Percentiles rank a stretch among this genome's conserved stretches.
These are phyloP conservation scores for Ophiosphaerella herpotricha DNA, from an alignment of 2,329 filamentous ascomycete genomes.

Conservation along the genomic window DNA sequence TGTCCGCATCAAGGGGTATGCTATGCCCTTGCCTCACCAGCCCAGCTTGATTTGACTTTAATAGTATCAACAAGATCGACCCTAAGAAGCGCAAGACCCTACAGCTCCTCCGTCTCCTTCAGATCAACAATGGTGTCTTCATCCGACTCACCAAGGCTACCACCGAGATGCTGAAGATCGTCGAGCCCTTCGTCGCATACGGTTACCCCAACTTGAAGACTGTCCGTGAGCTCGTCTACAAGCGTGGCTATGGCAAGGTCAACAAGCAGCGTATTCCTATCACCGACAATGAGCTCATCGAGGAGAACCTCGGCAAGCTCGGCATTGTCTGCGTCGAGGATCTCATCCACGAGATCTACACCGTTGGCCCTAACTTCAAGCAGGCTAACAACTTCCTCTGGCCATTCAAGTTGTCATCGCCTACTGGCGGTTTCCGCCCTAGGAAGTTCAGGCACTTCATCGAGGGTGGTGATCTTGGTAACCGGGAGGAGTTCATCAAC, in stretches of 20 bases:
- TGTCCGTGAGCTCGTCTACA: slow-evolving; percentile 99
- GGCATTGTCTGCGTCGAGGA: slow-evolving; percentile 97
- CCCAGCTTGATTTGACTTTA: slow-evolving; percentile 7
- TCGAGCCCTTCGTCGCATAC: slow-evolving; percentile 99
- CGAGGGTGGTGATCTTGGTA: slow-evolving; percentile 97
- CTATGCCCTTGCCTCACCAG: slow-evolving; percentile 4
- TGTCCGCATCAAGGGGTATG: slow-evolving; percentile 96
- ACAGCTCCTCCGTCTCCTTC: slow-evolving; percentile 98
- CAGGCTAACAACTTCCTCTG: slow-evolving; percentile 99
- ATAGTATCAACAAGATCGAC: slow-evolving; percentile 99
- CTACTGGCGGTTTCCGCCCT: slow-evolving; percentile 91
- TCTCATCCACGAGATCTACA: slow-evolving; percentile 97
- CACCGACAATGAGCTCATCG: slow-evolving; percentile 96
- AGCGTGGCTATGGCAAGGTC: slow-evolving; percentile 96
- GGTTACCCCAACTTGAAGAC: slow-evolving; percentile 99
- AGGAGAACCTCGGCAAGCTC: slow-evolving; percentile 94
- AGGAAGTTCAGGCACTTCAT: slow-evolving; percentile 99
- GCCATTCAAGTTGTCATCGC: slow-evolving; percentile 99
- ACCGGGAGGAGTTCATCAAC: slow-evolving; percentile 99
- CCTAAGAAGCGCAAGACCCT: slow-evolving; percentile 99
- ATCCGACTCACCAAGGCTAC: slow-evolving; percentile 97
- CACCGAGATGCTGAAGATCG: slow-evolving; percentile 91
- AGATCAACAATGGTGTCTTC: slow-evolving; percentile 99
- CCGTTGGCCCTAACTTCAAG: slow-evolving; percentile 98
- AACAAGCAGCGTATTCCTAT: slow-evolving; percentile 97